Conservation (phyloP, 192 early-diverging fungal species). For the Mortierella hygrophila region DNA sequence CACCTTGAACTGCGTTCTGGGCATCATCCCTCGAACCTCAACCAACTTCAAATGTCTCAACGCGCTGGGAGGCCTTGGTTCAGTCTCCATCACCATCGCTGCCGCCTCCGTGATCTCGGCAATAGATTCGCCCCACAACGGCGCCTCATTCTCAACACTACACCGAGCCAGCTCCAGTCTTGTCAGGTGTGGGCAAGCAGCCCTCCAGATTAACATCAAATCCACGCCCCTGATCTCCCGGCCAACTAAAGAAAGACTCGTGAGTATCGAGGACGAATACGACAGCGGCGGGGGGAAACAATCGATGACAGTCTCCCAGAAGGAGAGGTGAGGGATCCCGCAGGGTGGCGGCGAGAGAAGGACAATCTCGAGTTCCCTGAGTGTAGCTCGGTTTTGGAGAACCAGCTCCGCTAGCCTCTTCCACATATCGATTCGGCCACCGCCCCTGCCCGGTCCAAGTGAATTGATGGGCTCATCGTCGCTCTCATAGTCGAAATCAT, state of each 20-base stretch:
- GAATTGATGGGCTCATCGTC: background rate
- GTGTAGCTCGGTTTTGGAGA: slow-evolving; percentile 1
- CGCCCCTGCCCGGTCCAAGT: background rate
- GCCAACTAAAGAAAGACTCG: background rate
- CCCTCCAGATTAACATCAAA: slow-evolving; percentile 12
- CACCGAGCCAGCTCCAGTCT: background rate
- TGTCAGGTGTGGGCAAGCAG: background rate
- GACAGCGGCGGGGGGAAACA: background rate
- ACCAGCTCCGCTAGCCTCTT: slow-evolving; percentile 4
- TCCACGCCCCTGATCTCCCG: slow-evolving; percentile 8
- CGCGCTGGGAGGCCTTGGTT: too few relatives aligned
- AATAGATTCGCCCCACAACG: background rate
- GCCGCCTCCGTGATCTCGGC: background rate
- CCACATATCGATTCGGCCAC: background rate
- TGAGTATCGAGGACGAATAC: slow-evolving; percentile 1
- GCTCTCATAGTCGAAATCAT: background rate
- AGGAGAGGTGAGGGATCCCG: background rate
- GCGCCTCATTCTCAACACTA: slow-evolving; percentile 7
- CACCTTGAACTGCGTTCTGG: background rate
- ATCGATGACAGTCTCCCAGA: slow-evolving; percentile 8
- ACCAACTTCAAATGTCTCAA: background rate
- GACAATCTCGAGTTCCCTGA: background rate
- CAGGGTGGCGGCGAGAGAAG: background rate
- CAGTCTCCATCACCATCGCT: background rate
- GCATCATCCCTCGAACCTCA: slow-evolving; percentile 1